These are phyloP conservation scores for Grammothele lineata DNA, from an alignment of 768 basidiomycete genomes.

Conservation along the genomic window DNA sequence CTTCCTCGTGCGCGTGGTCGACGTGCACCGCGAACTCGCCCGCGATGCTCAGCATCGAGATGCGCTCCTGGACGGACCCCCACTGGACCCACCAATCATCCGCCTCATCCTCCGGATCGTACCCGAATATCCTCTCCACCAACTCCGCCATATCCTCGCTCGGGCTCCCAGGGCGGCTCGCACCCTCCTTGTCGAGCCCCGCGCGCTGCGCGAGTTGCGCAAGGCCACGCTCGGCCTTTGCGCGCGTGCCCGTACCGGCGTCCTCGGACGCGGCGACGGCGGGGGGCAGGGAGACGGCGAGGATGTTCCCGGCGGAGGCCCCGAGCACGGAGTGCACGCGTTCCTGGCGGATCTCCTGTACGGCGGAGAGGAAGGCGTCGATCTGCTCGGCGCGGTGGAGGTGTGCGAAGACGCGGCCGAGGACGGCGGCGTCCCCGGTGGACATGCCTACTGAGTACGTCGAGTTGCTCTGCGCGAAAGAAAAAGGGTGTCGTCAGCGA, in stretches of 20 bases:
- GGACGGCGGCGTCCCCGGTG: slow-evolving; percentile 28
- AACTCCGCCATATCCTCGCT: slow-evolving; percentile 8
- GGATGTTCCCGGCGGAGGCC: slow-evolving; percentile 16
- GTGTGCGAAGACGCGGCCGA: slow-evolving; percentile 31
- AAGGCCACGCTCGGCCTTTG: slow-evolving; percentile 3
- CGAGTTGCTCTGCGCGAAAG: slow-evolving; percentile 5
- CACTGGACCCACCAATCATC: slow-evolving; percentile 26
- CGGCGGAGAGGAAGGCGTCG: slow-evolving; percentile 22
- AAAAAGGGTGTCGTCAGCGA: too few relatives aligned
- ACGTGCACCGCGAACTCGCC: too few relatives aligned
- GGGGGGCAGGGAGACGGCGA: slow-evolving; percentile 19
- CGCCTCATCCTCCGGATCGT: slow-evolving; percentile 25
- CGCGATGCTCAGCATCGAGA: too few relatives aligned
- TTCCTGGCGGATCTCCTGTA: slow-evolving; percentile 21
- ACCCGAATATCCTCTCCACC: slow-evolving; percentile 20
- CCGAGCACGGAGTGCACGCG: slow-evolving; percentile 20
- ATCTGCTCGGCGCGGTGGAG: slow-evolving; percentile 25
- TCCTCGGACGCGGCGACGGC: slow-evolving; percentile 7
- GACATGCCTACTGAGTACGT: slow-evolving; percentile 20
- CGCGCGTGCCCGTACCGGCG: slow-evolving; percentile 1
- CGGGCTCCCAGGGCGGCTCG: background rate
- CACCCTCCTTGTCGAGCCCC: background rate
- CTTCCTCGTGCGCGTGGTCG: too few relatives aligned
- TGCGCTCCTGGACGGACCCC: slow-evolving; percentile 23
- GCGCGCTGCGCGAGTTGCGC: background rate